These are phyloP conservation scores for Eremomyces bilateralis DNA, from an alignment of 495 filamentous ascomycete genomes.

Conservation along the genomic window DNA sequence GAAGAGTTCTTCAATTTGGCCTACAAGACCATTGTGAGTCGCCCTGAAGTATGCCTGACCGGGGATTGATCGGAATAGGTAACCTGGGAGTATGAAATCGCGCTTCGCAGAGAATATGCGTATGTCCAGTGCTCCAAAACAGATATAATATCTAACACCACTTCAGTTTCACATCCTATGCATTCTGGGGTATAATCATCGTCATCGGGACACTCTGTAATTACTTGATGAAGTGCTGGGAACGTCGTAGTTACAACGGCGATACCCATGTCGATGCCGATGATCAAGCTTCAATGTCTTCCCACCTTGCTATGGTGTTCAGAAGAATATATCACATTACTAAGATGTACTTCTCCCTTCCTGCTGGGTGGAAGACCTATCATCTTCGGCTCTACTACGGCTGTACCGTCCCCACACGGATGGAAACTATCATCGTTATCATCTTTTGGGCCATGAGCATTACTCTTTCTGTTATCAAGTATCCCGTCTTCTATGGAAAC, in stretches of 20 bases:
- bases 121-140: no score
- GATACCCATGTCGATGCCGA: not conserved
- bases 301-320: not conserved
- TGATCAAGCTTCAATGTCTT: not conserved
- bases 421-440: slow-evolving; percentile 19
- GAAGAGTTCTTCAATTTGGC: not conserved
- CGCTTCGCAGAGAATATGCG: no score
- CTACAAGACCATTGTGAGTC: not conserved
- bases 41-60: not conserved
- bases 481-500: slow-evolving; percentile 15
- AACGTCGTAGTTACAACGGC: not conserved
- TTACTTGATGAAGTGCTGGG: not conserved
- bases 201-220: not conserved
- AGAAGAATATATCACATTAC: not conserved
- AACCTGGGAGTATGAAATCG: not conserved
- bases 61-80: not conserved
- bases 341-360: not conserved
- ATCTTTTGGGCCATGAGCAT: slow-evolving; percentile 24
- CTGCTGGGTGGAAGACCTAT: not conserved
- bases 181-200: not conserved
- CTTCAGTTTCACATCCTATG: not conserved
- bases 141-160: no score
- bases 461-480: slow-evolving; percentile 19
- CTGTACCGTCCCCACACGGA: slow-evolving; percentile 22
- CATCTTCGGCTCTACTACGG: slow-evolving; percentile 4